Base-by-base conservation (phyloP, 345 rosid species). In the Trapa bicornis region DNA sequence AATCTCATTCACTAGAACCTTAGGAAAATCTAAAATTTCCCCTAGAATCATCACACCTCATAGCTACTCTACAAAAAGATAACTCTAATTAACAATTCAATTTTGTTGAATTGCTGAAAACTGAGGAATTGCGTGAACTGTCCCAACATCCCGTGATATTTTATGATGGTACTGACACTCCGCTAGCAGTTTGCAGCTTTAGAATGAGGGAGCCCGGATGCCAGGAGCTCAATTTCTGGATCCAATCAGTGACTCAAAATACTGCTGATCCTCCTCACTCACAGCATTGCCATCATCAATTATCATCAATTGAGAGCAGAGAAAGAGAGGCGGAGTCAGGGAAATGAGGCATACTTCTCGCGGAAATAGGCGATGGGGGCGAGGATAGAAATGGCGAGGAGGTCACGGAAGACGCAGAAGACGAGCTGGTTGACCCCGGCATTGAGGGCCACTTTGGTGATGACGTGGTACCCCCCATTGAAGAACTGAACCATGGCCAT, bases 341-440 rank as follows among this genome's bases (percentile, higher is more conserved):
- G 48, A 41, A 4, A 41, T 54, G 48, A 41, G 65, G 53, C 66
- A 5, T 72, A 93, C 98, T 77, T 88, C 75, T 93, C 98, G 48
- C 97, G 97, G 74, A 87, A 9, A 71, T 84, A 90, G 73, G 98
- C 98, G 41, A 83, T 45, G 42, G 98, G 98, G 48, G 92, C 96
- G 53, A 93, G 98, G 73, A 93, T 82, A 29, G 86, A 74, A 72
- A 91, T 87, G 48, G 97, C 99, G 63, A 94, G 80, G 71, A 94
- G 91, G 81, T 94, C 99, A 63, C 99, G 94, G 65, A 75, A 83
- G 71, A 94, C 92, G 66, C 99, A 94, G 80, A 94, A 94, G 62
- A 94, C 99, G 65, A 94, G 86, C 88, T 91, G 97, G 77, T 88
- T 91, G 80, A 94, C 84, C 33, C 99, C 99, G 76, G 81, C 91